Evolutionary conservation across 768 basidiomycete genomes (phyloP), one percentile per base, ranked within the genome.

Genomic region (Amanita jacksonii): DNA sequence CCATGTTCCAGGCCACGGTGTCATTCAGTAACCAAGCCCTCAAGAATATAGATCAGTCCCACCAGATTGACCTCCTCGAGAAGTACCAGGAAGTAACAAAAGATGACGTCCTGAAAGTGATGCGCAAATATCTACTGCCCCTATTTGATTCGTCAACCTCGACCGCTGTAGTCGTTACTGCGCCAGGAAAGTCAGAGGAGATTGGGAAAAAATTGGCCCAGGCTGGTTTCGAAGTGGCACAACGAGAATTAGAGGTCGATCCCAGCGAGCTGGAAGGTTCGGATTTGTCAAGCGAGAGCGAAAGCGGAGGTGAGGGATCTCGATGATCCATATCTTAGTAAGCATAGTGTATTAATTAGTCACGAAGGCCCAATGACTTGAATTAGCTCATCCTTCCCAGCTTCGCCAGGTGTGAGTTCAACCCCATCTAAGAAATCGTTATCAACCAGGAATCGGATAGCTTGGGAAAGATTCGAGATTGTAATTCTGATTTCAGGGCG

Each of bases 21-120:
- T 94, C 91, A 0, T 97, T 96, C 63, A 68, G 73, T 23, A 93
- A 98, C 62, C 89, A 96, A 67, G 86, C 82, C 0, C 69, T 99
- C n/a, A 88, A 86, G 56, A 85, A 81, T 24, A 76, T 97, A 8
- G 65, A 81, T 4, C 79, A 82, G 55, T 75, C 79, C 48, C 69
- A 85, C 55, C 81, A 85, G 52, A 68, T 85, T 19, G 73, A 82
- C 42, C 71, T 91, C n/a, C 69, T 94, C 35, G 75, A 81, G 52
- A 77, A 79, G 56, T 85, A 80, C 54, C 83, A 90, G 69, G 63
- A 64, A n/a, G 75, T 98, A 46, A 84, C 81, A 13, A 81, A 81
- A 54, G 75, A 77, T 4, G 81, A 96, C 48, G 81, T 97, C 41
- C 58, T 91, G 12, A 63, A 58, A 5, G 74, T 75, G 4, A 69